Evolutionary conservation across 441 rosid species (phyloP), one percentile per base, ranked within the genome.

Genomic region (Mallotus repandus): DNA sequence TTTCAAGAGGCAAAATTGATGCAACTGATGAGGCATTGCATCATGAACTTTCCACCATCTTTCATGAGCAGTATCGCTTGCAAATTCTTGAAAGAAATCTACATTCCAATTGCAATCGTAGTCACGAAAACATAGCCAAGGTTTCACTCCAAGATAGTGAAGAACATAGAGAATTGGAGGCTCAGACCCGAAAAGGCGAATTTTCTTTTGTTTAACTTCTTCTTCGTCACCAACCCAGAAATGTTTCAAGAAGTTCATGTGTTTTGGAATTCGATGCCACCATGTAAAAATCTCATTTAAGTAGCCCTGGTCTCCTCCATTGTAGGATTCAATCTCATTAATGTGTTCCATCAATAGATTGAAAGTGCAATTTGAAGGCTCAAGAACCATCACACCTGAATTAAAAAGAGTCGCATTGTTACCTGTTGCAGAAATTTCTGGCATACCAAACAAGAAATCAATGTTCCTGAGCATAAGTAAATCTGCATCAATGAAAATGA

Each of bases 221-320:
- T 92, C 97, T 38, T 85, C 89, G 65, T 94, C 97, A 0, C 98
- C 98, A 57, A 78, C 56, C 97, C 98, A 92, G 83, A 94, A 94
- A 78, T 94, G 92, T 74, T 94, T 94, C 82, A 94, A 77, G 79
- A 90, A 94, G 79, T 94, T 94, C 89, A 94, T 87, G 66, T 87
- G 95, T 46, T 82, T 86, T 5, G 98, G 97, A 77, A 90, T 89
- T 43, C 98, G 82, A 76, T 89, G 97, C 98, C 98, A 94, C 97
- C 98, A 92, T 48, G 98, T 94, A 79, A 88, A 94, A 54, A 92
- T 81, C 80, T 94, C 97, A 48, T 94, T 94, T 66, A 94, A 63
- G 81, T 92, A 92, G 13, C 97, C 98, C 62, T 94, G 98, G 75
- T 94, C 98, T 45, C 98, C 98, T 0, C 98, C 97, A 52, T 94